phyloP scores from a whole-genome alignment of 345 rosid species.

The Aurinia saxatilis region DNA sequence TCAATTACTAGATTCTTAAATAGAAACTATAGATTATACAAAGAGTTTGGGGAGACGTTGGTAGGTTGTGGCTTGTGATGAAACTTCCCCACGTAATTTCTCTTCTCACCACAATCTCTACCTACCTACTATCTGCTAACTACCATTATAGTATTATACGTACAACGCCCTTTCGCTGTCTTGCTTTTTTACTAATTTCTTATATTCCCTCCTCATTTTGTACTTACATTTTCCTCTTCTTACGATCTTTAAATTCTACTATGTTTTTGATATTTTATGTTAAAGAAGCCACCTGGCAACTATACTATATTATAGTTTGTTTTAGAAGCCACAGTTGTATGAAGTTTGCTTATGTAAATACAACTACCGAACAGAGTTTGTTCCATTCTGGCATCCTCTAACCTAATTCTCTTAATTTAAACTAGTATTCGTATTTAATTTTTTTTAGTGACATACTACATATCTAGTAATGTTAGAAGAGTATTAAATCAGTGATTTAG shows the following conservation, averaged over 20 bases:
- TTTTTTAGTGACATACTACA: background rate
- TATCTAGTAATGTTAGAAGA: background rate
- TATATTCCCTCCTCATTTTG: background rate
- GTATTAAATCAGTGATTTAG: too few relatives aligned
- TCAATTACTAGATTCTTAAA: background rate
- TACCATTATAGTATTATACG: too few relatives aligned
- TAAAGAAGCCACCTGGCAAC: too few relatives aligned
- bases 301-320: background rate
- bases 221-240: background rate
- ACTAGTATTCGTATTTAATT: background rate
- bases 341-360: constrained; percentile 21
- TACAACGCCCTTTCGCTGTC: constrained; percentile 22
- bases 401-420: constrained; percentile 5
- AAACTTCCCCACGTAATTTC: constrained; percentile 25
- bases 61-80: constrained; percentile 22
- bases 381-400: constrained; percentile 13
- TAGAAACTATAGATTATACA: background rate
- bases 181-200: background rate
- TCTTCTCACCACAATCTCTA: constrained; percentile 26
- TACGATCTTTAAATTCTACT: background rate
- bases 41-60: background rate
- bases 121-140: constrained; percentile 30
- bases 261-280: too few relatives aligned
- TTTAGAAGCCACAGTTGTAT: constrained; percentile 14
- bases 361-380: constrained; percentile 2